Evolutionary conservation across 108 stramenopile species (phyloP), one percentile per base, ranked within the genome.

Genomic region (Conticribra guillardii): DNA sequence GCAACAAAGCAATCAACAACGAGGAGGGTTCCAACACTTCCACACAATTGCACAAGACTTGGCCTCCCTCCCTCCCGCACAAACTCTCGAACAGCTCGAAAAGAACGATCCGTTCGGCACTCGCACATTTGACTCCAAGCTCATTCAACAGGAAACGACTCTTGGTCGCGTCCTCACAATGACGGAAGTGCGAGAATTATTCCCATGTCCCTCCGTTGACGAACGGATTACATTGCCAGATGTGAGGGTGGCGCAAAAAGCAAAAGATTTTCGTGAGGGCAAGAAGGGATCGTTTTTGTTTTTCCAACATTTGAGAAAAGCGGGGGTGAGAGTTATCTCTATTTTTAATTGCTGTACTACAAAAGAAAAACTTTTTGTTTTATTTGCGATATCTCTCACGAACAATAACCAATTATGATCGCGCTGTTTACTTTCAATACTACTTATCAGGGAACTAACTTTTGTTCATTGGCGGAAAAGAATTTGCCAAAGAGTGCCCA

Each of bases 281-380:
- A 68, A 81, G 32, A 37, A 34, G 4, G 81, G 70, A 0, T 70
- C 78, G 34, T 92, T 89, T 64, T 60, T 92, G 4, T 89, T 92
- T 57, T 90, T 90, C 67, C 91, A 92, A 52, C 91, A 92, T 58
- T 74, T 92, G 51, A 74, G 91, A 49, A 92, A 92, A 66, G 91
- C 88, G 7, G 54, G 61, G 4, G 18, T 31, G 33, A 47, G 23
- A 37, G 8, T 60, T 21, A 15, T 41, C 59, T 17, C 34, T 17
- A 16, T n/a, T n/a, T n/a, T n/a, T n/a, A n/a, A n/a, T n/a, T 19
- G 11, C 24, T 19, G 21, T 22, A 9, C 15, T 41, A 9, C 37
- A 41, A 9, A 5, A 41, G 5, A 41, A 9, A 5, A 9, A 41
- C 5, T 5, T 41, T 41, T 41, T 41, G 37, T 41, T 41, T 41